Evolutionary conservation across 495 filamentous ascomycete genomes (phyloP).

Genomic region (Pyronema omphalodes): DNA sequence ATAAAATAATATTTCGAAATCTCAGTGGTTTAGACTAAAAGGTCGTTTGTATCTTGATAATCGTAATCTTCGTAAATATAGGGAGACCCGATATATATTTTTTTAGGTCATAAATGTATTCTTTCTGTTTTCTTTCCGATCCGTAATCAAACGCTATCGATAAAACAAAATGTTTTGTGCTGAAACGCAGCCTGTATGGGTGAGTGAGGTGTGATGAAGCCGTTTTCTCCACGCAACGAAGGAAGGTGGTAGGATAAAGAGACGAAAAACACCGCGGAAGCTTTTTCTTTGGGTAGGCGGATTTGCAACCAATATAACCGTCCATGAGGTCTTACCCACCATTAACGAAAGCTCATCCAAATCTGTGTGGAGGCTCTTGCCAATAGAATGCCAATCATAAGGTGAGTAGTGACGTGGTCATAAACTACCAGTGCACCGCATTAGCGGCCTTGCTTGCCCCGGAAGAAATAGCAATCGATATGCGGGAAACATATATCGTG

Average conservation of each 20-base stretch:
- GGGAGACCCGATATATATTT: not conserved
- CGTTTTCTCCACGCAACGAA: not conserved
- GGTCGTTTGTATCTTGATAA: not conserved
- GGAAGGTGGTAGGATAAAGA: not conserved
- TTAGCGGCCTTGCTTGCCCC: not conserved
- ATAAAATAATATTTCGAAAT: not conserved
- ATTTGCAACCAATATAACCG: too few relatives aligned
- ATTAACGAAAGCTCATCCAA: too few relatives aligned
- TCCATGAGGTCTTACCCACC: too few relatives aligned
- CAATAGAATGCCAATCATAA: not conserved
- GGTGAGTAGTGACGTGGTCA: conserved; percentile 6
- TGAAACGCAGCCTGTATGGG: not conserved
- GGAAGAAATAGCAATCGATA: not conserved
- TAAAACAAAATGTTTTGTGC: not conserved
- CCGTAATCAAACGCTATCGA: not conserved
- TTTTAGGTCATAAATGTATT: conserved; percentile 3
- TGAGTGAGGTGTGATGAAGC: not conserved
- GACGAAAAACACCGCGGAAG: conserved; percentile 4
- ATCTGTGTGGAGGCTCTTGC: not conserved
- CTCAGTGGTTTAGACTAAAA: not conserved
- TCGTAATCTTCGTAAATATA: not conserved
- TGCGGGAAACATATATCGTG: not conserved
- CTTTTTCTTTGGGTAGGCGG: not conserved
- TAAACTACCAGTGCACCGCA: conserved; percentile 2
- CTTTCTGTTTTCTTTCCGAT: too few relatives aligned